Evolutionary conservation across 352 stramenopile species (phyloP).

Genomic region (Blastocystis sp.): DNA sequence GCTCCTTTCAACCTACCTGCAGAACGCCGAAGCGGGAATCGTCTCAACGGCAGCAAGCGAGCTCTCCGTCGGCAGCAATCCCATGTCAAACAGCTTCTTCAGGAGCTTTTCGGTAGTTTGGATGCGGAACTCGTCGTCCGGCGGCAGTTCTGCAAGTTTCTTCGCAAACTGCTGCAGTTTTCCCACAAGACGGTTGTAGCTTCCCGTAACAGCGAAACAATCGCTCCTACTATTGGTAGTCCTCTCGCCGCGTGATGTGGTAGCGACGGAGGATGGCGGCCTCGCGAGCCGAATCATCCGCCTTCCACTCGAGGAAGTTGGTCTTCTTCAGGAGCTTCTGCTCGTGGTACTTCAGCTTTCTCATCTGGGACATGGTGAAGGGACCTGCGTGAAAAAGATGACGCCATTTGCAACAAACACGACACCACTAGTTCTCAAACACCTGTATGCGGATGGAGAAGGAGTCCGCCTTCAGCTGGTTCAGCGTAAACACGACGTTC

Average conservation of each 20-base stretch:
- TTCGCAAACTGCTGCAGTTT: conserved; percentile 81
- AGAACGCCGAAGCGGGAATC: conserved; percentile 82
- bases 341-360: conserved; percentile 84
- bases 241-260: conserved; percentile 89
- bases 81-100: conserved; percentile 93
- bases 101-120: conserved; percentile 88
- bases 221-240: conserved; percentile 79
- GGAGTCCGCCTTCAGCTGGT: background rate
- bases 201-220: conserved; percentile 46
- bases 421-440: background rate
- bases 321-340: conserved; percentile 98
- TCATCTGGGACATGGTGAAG: conserved; percentile 64
- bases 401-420: background rate
- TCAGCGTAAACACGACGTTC: background rate
- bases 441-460: conserved; percentile 17
- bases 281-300: conserved; percentile 91
- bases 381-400: background rate
- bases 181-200: conserved; percentile 89
- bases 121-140: conserved; percentile 85
- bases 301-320: conserved; percentile 94
- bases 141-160: conserved; percentile 84
- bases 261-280: conserved; percentile 92
- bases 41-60: conserved; percentile 89
- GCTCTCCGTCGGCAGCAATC: conserved; percentile 86
- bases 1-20: conserved; percentile 55